Evolutionary conservation across 352 stramenopile species (phyloP).

Genomic region (Phytophthora pistaciae): DNA sequence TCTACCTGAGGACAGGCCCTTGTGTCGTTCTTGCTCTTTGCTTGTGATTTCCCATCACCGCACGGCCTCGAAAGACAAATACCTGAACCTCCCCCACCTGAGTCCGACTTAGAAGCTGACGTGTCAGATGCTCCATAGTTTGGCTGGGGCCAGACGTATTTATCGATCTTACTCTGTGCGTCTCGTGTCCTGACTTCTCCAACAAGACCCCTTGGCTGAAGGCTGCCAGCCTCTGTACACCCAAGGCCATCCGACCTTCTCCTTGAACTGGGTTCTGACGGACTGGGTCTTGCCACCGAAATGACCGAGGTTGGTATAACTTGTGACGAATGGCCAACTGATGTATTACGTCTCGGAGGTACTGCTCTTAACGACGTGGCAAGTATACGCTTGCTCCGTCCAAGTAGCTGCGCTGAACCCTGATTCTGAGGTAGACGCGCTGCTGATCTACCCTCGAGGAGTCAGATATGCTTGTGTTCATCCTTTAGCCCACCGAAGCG

Average conservation of each 20-base stretch:
- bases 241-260: no score
- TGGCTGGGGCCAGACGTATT: background rate
- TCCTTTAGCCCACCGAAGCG: background rate
- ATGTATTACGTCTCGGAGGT: no score
- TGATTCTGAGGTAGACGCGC: background rate
- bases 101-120: background rate
- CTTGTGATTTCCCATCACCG: background rate
- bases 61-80: background rate
- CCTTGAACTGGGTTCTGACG: no score
- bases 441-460: background rate
- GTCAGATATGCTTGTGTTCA: background rate
- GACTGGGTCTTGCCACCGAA: no score
- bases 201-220: no score
- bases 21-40: background rate
- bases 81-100: background rate
- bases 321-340: no score
- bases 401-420: background rate
- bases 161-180: no score
- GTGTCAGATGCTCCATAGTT: background rate
- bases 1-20: background rate
- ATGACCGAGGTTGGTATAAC: no score
- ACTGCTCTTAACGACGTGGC: background rate
- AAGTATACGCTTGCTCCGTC: background rate
- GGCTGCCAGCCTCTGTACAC: no score
- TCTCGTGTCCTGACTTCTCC: no score